Base-by-base conservation (phyloP, 73 alveolate genomes). In the Paramecium primaurelia region DNA sequence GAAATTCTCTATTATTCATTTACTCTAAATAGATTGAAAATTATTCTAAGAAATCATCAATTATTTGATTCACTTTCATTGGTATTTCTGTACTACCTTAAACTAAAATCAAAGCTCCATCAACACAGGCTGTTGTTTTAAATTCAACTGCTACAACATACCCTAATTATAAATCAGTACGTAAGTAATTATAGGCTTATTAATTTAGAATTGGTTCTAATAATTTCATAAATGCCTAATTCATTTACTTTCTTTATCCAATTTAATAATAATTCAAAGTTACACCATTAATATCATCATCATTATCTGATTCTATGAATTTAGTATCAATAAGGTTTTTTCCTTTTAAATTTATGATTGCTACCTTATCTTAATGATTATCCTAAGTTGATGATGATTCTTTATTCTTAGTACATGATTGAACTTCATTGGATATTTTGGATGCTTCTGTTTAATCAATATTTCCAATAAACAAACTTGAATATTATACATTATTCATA, bases 211-310 rank as follows among this genome's bases (percentile, higher is more conserved):
- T 64, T 2, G 84, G 84, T 28, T 64, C 34, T 47, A 80, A 45
- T 32, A 80, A 34, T 45, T 80, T 80, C 32, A 80, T 80, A 7
- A 18, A 32, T 9, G 75, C 91, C 49, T 80, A 18, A 36, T 80
- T 80, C 16, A 40, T 45, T 45, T 22, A 42, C 6, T 59, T 80
- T 80, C 91, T 80, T 80, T 80, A 22, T 25, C 91, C 91, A 20
- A 80, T 80, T 45, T 80, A 80, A 45, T 80, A 80, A 36, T 80
- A 80, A 80, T 80, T 80, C 12, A 80, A 28, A 6, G 91, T 80
- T 20, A 80, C 91, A 5, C 91, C 91, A 45, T 80, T 80, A 11
- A 47, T 45, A 18, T 80, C 91, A 32, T 42, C 91, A 40, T 45
- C 25, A 18, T 54, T 4, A 6, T 34, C 69, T 18, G 69, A 40